Conservation (phyloP, 768 basidiomycete species). For the Agrocybe praecox region DNA sequence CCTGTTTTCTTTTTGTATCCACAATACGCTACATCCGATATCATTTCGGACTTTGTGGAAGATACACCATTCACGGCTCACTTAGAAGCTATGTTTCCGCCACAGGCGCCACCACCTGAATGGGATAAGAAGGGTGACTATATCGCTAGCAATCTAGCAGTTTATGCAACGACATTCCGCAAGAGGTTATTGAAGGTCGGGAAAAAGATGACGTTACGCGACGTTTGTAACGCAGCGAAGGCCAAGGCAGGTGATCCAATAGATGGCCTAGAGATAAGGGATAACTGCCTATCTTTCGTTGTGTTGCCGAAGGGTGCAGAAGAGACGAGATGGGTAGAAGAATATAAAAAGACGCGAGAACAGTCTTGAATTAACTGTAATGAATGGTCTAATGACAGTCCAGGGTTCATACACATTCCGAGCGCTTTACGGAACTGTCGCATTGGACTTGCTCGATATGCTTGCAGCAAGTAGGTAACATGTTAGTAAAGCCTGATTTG, state of each 20-base stretch:
- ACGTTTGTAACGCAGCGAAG: constrained; percentile 69
- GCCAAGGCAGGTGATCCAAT: constrained; percentile 56
- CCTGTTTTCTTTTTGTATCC: constrained; percentile 96
- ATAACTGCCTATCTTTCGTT: constrained; percentile 79
- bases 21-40: constrained; percentile 84
- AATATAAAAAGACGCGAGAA: constrained; percentile 69
- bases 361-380: constrained; percentile 13
- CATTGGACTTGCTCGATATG: no score
- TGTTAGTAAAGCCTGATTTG: not conserved
- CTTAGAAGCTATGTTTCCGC: constrained; percentile 83
- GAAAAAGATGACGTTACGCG: constrained; percentile 82
- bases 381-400: no score
- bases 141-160: constrained; percentile 56
- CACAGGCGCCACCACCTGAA: constrained; percentile 57
- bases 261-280: constrained; percentile 86
- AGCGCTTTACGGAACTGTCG: no score
- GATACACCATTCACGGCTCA: constrained; percentile 81
- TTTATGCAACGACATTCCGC: constrained; percentile 82
- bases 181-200: constrained; percentile 89
- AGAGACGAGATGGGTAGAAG: constrained; percentile 86
- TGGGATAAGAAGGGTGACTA: constrained; percentile 85
- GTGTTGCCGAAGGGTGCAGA: constrained; percentile 75
- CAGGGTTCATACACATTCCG: no score
- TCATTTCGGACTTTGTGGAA: constrained; percentile 86
- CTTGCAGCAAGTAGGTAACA: no score